A percentile compares a stretch with the other conserved stretches of the same genome.
phyloP scores from a whole-genome alignment of 768 basidiomycete genomes.

The Leccinellum luteum region DNA sequence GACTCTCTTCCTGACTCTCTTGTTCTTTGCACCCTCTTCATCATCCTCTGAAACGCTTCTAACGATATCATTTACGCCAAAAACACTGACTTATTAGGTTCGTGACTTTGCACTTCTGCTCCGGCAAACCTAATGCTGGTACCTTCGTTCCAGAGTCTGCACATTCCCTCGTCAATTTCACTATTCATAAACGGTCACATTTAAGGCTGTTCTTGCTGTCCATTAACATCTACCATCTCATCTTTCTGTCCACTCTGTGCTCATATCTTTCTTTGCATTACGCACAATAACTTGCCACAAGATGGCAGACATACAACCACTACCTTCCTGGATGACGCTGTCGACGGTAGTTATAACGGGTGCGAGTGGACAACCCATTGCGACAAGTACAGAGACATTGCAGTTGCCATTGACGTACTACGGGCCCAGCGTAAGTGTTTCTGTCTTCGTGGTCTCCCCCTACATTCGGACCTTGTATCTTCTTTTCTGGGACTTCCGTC shows the following conservation, averaged over 20 bases:
- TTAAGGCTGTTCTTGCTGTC: slow-evolving; percentile 3
- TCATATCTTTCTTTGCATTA: slow-evolving; percentile 3
- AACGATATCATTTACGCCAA: slow-evolving; percentile 12
- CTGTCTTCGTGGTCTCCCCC: neutral
- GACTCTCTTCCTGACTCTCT: neutral
- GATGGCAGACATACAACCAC: slow-evolving; percentile 52
- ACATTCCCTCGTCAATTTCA: slow-evolving; percentile 24
- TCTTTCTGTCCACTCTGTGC: slow-evolving; percentile 5
- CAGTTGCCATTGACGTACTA: slow-evolving; percentile 77
- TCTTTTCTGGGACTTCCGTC: neutral
- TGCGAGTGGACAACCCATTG: slow-evolving; percentile 48
- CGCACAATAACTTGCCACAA: slow-evolving; percentile 6
- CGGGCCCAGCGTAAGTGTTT: slow-evolving; percentile 70
- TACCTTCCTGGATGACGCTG: slow-evolving; percentile 72
- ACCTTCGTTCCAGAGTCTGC: slow-evolving; percentile 15
- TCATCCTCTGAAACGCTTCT: slow-evolving; percentile 11
- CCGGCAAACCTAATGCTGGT: neutral
- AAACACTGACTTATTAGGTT: slow-evolving; percentile 15
- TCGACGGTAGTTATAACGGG: slow-evolving; percentile 51
- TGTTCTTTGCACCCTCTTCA: slow-evolving; percentile 2
- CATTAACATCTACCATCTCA: slow-evolving; percentile 3
- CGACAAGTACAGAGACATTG: slow-evolving; percentile 58
- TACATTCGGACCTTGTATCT: neutral
- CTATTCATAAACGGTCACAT: slow-evolving; percentile 2
- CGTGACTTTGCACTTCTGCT: slow-evolving; percentile 3